phyloP scores from a whole-genome alignment of 2,329 filamentous ascomycete species.

The Aspergillus quadrilineatus region DNA sequence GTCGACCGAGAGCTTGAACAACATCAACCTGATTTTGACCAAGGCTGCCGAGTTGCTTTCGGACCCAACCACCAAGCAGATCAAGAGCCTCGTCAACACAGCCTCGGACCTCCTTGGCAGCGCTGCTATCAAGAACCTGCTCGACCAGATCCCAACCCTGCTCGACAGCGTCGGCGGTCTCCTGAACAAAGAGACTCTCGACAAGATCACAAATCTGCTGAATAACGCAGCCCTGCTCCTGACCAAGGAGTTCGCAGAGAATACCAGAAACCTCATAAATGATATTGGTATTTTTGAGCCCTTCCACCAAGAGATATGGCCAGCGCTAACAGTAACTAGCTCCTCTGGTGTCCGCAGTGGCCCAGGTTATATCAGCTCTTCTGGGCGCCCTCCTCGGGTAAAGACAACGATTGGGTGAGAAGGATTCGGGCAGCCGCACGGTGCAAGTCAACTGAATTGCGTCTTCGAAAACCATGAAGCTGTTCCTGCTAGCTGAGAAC shows the following conservation, averaged over 20 bases:
- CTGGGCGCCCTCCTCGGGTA: constrained; percentile 10
- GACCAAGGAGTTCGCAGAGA: constrained; percentile 7
- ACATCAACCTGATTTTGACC: constrained; percentile 12
- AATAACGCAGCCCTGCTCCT: constrained; percentile 9
- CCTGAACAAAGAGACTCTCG: constrained; percentile 2
- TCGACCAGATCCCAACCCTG: constrained; percentile 8
- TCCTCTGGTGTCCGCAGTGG: constrained; percentile 10
- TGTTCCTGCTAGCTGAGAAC: too few species aligned
- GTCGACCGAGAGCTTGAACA: constrained; percentile 14
- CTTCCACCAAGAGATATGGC: background rate
- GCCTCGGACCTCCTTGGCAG: constrained; percentile 8
- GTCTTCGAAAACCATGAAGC: too few species aligned
- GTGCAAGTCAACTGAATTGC: background rate
- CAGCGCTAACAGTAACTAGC: background rate
- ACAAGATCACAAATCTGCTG: constrained; percentile 8
- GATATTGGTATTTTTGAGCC: constrained; percentile 5
- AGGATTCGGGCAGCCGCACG: background rate
- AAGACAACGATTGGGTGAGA: background rate
- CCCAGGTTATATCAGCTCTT: constrained; percentile 14
- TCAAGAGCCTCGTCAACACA: constrained; percentile 6
- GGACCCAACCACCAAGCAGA: constrained; percentile 8
- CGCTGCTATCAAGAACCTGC: constrained; percentile 3
- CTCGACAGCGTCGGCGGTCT: constrained; percentile 9
- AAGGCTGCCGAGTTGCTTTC: background rate
- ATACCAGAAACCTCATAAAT: constrained; percentile 10